Evolutionary conservation across 2,329 filamentous ascomycete genomes (phyloP).

Genomic region (Scedosporium aurantiacum): DNA sequence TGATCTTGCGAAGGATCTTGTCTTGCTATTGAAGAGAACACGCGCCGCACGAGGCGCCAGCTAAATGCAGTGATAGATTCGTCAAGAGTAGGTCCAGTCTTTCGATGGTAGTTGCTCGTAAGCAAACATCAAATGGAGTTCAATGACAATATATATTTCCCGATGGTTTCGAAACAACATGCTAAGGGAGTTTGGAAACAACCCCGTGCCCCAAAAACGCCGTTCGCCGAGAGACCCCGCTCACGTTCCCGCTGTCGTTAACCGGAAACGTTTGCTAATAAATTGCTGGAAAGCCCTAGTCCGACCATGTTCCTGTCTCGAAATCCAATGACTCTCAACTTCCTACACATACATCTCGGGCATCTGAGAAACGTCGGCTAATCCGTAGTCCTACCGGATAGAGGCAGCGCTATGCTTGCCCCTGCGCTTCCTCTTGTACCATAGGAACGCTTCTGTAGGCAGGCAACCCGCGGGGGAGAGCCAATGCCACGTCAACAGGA

Average conservation of each 20-base stretch:
- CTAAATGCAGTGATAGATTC: too few species aligned
- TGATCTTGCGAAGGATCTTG: too few species aligned
- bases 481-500: constrained; percentile 3
- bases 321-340: neutral
- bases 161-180: neutral
- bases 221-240: constrained; percentile 5
- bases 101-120: neutral
- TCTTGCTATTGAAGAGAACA: too few species aligned
- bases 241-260: constrained; percentile 4
- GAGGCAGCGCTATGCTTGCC: neutral
- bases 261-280: neutral
- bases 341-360: neutral
- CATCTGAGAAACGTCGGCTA: neutral
- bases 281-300: neutral
- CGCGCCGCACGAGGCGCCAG: too few species aligned
- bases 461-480: neutral
- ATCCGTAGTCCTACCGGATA: neutral
- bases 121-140: neutral
- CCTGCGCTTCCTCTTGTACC: neutral
- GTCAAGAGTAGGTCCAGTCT: too few species aligned
- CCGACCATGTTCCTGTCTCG: neutral
- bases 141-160: neutral
- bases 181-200: neutral
- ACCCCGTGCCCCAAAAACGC: constrained; percentile 1
- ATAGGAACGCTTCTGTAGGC: neutral